Percentiles rank a stretch among this genome's conserved stretches.
Conservation (phyloP, 1,284 basidiomycete species). For the Austroboletus niveus region DNA sequence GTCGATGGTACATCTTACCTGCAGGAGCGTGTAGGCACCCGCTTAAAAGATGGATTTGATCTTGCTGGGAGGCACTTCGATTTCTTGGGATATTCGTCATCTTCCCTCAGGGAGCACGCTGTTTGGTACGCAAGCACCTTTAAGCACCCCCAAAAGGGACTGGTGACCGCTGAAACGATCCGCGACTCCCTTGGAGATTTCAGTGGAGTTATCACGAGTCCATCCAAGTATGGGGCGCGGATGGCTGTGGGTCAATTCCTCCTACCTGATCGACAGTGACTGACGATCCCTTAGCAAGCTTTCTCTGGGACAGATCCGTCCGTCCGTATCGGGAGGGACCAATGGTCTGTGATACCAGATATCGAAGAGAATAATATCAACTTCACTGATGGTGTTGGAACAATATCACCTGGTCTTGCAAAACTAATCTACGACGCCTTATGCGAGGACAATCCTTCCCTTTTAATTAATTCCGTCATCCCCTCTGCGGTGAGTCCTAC, state of each 20-base stretch:
- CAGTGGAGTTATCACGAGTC: conserved; percentile 49
- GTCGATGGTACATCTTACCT: conserved; percentile 61
- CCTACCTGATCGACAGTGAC: neutral
- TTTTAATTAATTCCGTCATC: conserved; percentile 34
- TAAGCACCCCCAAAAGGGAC: conserved; percentile 39
- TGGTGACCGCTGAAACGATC: conserved; percentile 54
- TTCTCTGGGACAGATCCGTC: conserved; percentile 79
- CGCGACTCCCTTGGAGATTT: conserved; percentile 66
- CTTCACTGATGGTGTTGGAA: conserved; percentile 78
- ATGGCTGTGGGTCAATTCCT: conserved; percentile 45
- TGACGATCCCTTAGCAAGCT: conserved; percentile 48
- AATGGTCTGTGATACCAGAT: conserved; percentile 63
- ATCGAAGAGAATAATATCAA: conserved; percentile 43
- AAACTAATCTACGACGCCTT: conserved; percentile 56
- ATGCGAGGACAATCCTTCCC: conserved; percentile 42
- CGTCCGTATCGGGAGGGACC: conserved; percentile 48
- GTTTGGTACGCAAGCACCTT: conserved; percentile 79
- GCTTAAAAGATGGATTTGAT: conserved; percentile 63
- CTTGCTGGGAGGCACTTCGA: conserved; percentile 69
- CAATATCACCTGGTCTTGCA: conserved; percentile 61
- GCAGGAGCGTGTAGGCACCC: conserved; percentile 56
- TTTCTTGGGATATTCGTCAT: conserved; percentile 74
- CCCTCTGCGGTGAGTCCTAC: conserved; percentile 57
- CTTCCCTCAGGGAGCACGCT: conserved; percentile 66
- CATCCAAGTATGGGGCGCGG: conserved; percentile 78